phyloP scores from a whole-genome alignment of 1,284 basidiomycete species.

The Exobasidium cylindrosporum region DNA sequence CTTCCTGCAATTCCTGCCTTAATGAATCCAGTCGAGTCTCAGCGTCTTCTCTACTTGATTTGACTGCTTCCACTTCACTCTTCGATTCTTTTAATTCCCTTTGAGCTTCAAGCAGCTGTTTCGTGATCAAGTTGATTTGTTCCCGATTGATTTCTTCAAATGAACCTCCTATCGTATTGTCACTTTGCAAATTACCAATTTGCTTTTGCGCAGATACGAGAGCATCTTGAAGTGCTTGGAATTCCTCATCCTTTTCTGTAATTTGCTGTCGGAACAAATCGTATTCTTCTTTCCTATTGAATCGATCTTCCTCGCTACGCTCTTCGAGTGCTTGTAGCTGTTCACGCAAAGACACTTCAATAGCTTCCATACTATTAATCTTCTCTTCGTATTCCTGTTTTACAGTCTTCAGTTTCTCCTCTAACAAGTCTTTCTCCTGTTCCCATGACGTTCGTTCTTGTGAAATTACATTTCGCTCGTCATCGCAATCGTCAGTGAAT shows the following conservation, averaged over 20 bases:
- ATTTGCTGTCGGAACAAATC: background rate
- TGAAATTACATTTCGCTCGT: too few species aligned
- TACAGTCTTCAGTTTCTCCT: too few species aligned
- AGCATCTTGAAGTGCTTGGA: background rate
- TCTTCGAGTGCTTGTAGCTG: too few species aligned
- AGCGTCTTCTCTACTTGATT: background rate
- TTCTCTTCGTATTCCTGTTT: too few species aligned
- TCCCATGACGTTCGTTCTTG: too few species aligned
- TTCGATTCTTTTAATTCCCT: background rate
- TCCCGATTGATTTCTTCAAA: background rate
- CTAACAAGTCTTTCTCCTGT: too few species aligned
- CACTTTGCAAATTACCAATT: background rate
- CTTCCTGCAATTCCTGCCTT: background rate
- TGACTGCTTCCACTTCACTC: background rate
- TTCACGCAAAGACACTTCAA: too few species aligned
- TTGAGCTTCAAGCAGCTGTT: background rate
- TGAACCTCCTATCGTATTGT: background rate
- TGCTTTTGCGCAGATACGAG: background rate
- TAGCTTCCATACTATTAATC: too few species aligned
- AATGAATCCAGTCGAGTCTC: background rate
- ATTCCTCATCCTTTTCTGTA: background rate
- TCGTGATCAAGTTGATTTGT: background rate
- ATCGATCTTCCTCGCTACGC: too few species aligned
- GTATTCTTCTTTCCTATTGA: too few species aligned
- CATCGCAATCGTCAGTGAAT: too few species aligned